These are phyloP conservation scores for Boletus insuetus DNA, from an alignment of 768 basidiomycete genomes.

Conservation along the genomic window DNA sequence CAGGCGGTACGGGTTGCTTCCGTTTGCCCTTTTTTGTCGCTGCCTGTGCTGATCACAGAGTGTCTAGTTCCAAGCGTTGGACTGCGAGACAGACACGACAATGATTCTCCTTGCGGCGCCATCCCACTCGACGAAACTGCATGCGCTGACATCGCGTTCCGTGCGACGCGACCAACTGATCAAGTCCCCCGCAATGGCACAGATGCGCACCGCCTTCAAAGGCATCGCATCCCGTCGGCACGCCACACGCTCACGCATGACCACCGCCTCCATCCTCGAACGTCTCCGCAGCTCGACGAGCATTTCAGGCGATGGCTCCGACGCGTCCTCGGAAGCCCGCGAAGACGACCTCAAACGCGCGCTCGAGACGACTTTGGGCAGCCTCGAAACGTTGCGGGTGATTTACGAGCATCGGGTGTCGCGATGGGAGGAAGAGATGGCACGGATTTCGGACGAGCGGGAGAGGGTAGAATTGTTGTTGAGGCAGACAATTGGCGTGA, in stretches of 20 bases:
- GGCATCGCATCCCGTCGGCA: conserved; percentile 56
- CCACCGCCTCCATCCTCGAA: conserved; percentile 44
- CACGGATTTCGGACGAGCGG: conserved; percentile 60
- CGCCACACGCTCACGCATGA: conserved; percentile 45
- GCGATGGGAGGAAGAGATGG: conserved; percentile 71
- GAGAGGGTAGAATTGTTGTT: conserved; percentile 65
- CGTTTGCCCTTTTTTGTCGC: neutral
- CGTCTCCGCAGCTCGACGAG: conserved; percentile 39
- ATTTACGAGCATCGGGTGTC: conserved; percentile 70
- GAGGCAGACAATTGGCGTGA: conserved; percentile 57
- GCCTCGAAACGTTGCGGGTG: conserved; percentile 56
- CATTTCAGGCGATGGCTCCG: conserved; percentile 54
- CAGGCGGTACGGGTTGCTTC: conserved; percentile 53
- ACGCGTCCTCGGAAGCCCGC: conserved; percentile 45
- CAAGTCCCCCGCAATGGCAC: conserved; percentile 48
- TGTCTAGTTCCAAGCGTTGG: conserved; percentile 68
- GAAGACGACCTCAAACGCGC: conserved; percentile 69
- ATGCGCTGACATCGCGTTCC: conserved; percentile 63
- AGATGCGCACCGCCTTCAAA: conserved; percentile 56
- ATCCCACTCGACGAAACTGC: conserved; percentile 65
- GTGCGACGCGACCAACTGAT: conserved; percentile 56
- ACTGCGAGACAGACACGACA: conserved; percentile 79
- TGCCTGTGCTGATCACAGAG: neutral
- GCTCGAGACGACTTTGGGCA: conserved; percentile 64
- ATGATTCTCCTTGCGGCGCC: conserved; percentile 74